Percentiles rank a stretch among this genome's conserved stretches.
These are phyloP conservation scores for Neurospora africana DNA, from an alignment of 495 filamentous ascomycete genomes.

Conservation along the genomic window DNA sequence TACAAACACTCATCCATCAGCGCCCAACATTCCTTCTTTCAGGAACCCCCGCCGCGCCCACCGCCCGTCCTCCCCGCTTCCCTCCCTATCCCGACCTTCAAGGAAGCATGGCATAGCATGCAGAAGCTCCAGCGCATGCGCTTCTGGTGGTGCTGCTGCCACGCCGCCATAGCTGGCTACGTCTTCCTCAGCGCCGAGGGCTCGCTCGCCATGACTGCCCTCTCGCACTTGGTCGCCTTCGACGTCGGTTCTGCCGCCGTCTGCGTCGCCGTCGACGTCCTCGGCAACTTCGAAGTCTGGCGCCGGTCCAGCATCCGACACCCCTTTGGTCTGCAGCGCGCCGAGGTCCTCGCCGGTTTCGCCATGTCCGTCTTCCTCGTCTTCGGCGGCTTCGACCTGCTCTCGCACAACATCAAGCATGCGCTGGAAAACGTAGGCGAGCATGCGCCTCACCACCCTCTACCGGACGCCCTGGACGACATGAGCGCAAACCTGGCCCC, in stretches of 20 bases:
- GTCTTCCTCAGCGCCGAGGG: constrained; percentile 77
- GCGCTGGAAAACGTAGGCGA: constrained; percentile 51
- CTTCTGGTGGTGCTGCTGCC: constrained; percentile 81
- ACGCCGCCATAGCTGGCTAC: constrained; percentile 68
- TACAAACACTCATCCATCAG: constrained; percentile 97
- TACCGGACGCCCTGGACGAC: constrained; percentile 39
- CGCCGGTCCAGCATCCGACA: constrained; percentile 83
- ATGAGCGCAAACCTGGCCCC: not conserved
- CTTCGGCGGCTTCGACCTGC: constrained; percentile 92
- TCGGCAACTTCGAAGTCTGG: constrained; percentile 96
- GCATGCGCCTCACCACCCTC: constrained; percentile 56
- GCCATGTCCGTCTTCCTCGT: constrained; percentile 89
- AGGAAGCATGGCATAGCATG: constrained; percentile 76
- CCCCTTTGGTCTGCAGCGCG: constrained; percentile 83
- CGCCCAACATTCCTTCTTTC: constrained; percentile 79
- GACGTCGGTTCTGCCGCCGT: constrained; percentile 86
- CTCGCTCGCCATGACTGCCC: constrained; percentile 82
- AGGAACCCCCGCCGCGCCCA: constrained; percentile 80
- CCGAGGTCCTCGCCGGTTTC: constrained; percentile 92
- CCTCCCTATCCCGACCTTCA: constrained; percentile 82
- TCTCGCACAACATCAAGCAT: constrained; percentile 87
- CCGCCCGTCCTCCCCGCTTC: constrained; percentile 87
- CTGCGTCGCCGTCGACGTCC: constrained; percentile 87
- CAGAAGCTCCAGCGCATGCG: constrained; percentile 74
- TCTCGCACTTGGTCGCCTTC: constrained; percentile 89